Base-by-base conservation (phyloP, 106 monocot species). In the Platanthera guangdongensis region DNA sequence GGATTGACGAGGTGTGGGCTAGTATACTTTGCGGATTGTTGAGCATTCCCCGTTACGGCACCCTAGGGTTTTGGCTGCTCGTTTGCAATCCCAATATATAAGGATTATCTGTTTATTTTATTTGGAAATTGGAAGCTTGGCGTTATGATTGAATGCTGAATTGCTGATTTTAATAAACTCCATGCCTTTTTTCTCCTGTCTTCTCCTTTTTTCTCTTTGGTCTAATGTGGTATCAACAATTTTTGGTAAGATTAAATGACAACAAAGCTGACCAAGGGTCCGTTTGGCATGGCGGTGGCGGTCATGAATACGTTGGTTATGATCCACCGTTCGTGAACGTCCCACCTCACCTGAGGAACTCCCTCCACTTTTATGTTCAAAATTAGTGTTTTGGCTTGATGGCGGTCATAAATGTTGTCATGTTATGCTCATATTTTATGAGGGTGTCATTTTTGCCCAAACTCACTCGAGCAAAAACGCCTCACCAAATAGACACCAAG, bases 1-100 rank as follows among this genome's bases (percentile, higher is more conserved):
- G 94, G 82, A 82, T 97, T 78, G 73, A 87, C 30, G 86, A 91
- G 91, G 94, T 94, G 52, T 57, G 76, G 11, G 52, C 55, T 57
- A 16, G 48, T 51, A 67, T 50, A 46, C 50, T 51, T 8, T 48
- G 64, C 8, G 16, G 46, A 52, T 49, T 25, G 74, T 51, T 51
- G 62, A 76, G 11, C 15, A 47, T 14, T 30, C 28, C 51, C 15
- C 25, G 4, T 50, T 39, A 39, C 39, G 32, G 59, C 60, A 76
- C 13, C 57, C 15, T 76, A 50, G 64, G 30, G 63, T 50, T 62
- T 10, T 30, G 52, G 14, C 8, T 5, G 47, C 72, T 59, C 60
- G 25, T 71, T n/a, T 70, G 57, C 52, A 5, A 28, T 53, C 13
- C 39, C 13, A 28, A 53, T 45, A 52, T 51, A 52, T 8, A 18